Percentiles rank a stretch among this genome's conserved stretches.
Evolutionary conservation across 169 alveolate genomes (phyloP).

Genomic region (Plasmodium coatneyi): DNA sequence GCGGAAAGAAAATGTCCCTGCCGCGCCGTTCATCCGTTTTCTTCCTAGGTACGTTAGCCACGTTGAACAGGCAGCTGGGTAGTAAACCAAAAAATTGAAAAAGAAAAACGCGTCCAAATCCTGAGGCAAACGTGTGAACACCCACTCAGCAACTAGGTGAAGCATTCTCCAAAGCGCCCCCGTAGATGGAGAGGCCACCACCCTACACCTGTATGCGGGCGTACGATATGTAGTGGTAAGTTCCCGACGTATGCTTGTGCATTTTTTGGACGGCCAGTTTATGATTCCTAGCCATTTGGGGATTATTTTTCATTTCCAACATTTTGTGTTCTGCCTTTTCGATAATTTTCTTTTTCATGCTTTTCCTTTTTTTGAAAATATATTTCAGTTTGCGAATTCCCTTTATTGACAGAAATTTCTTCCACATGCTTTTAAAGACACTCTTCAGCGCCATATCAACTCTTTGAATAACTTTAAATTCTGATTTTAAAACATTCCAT

Average conservation of each 20-base stretch:
- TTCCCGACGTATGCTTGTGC: slow-evolving; percentile 11
- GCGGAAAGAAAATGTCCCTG: background rate
- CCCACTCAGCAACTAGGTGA: background rate
- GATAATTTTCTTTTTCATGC: slow-evolving; percentile 68
- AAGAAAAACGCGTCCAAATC: background rate
- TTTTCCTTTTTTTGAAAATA: slow-evolving; percentile 77
- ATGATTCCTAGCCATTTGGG: slow-evolving; percentile 28
- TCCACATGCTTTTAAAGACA: slow-evolving; percentile 81
- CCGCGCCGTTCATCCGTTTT: background rate
- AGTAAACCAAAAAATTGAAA: background rate
- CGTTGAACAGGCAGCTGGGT: background rate
- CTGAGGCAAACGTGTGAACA: background rate
- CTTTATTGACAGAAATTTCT: slow-evolving; percentile 75
- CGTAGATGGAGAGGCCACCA: background rate
- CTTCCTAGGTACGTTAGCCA: background rate
- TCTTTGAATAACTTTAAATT: slow-evolving; percentile 84
- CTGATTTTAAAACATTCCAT: slow-evolving; percentile 83
- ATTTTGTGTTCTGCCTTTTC: slow-evolving; percentile 49
- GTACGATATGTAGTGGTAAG: slow-evolving; percentile 47
- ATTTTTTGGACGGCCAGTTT: slow-evolving; percentile 11
- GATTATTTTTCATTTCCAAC: slow-evolving; percentile 53
- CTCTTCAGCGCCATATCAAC: slow-evolving; percentile 81
- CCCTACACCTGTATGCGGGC: slow-evolving; percentile 24
- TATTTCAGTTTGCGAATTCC: slow-evolving; percentile 75
- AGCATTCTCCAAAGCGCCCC: background rate